Evolutionary conservation across 352 stramenopile genomes (phyloP).

Genomic region (Pythium aristosporum): DNA sequence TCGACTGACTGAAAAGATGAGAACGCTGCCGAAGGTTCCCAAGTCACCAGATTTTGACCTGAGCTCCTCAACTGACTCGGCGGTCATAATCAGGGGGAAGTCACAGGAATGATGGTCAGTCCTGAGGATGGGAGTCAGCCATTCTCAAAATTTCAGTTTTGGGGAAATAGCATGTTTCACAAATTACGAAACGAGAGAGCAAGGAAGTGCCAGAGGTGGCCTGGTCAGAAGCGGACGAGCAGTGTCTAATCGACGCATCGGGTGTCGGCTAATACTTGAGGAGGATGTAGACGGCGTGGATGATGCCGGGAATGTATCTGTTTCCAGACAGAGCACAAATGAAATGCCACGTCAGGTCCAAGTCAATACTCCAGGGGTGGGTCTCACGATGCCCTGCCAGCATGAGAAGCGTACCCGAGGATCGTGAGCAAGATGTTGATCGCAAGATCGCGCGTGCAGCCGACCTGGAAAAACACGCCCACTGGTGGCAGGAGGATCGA

Average conservation of each 20-base stretch:
- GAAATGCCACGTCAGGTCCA: no score
- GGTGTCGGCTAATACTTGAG: slow-evolving; percentile 42
- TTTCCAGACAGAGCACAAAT: no score
- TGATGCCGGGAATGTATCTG: slow-evolving; percentile 72
- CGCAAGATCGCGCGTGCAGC: slow-evolving; percentile 33
- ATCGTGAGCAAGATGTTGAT: slow-evolving; percentile 30
- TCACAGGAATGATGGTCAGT: background rate
- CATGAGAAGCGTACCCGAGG: slow-evolving; percentile 17
- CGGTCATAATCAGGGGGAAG: slow-evolving; percentile 5
- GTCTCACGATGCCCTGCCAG: background rate
- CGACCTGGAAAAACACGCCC: slow-evolving; percentile 41
- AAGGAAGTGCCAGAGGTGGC: background rate
- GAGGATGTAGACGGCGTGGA: slow-evolving; percentile 75
- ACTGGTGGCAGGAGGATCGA: slow-evolving; percentile 31
- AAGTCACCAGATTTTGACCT: background rate
- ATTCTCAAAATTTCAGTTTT: no score
- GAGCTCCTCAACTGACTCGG: background rate
- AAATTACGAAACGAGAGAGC: background rate
- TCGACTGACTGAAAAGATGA: background rate
- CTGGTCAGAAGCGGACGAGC: no score
- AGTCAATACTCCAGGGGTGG: background rate
- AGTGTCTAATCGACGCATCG: no score
- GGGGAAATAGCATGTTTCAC: background rate
- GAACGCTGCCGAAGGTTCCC: slow-evolving; percentile 9
- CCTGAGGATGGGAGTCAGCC: no score